Evolutionary conservation across 2,329 filamentous ascomycete genomes (phyloP).

Genomic region (Laburnicola sp.): DNA sequence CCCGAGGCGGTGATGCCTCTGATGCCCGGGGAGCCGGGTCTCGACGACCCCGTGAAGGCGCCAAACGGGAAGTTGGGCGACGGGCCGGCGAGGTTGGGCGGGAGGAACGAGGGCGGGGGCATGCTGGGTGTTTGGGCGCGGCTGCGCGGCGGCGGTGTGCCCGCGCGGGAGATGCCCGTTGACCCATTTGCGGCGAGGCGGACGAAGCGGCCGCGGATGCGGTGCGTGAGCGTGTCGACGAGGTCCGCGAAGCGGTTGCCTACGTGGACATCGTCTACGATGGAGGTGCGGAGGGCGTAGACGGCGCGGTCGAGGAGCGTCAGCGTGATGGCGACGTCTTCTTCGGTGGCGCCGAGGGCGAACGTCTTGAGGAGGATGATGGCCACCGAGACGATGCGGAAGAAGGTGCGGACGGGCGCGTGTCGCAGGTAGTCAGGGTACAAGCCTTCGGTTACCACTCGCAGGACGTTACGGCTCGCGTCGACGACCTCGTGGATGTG

Average conservation of each 20-base stretch:
- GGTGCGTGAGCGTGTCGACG: constrained; percentile 75
- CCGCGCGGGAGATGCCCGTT: constrained; percentile 44
- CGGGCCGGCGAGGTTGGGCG: constrained; percentile 16
- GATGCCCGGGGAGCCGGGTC: constrained; percentile 32
- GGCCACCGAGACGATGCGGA: constrained; percentile 81
- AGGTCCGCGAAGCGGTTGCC: constrained; percentile 83
- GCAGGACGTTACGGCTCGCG: constrained; percentile 74
- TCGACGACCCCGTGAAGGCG: constrained; percentile 21
- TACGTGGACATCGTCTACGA: constrained; percentile 83
- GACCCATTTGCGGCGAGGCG: constrained; percentile 57
- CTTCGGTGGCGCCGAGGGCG: constrained; percentile 75
- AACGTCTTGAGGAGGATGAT: constrained; percentile 87
- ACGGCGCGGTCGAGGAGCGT: constrained; percentile 75
- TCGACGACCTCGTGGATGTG: constrained; percentile 74
- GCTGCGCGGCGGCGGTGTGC: constrained; percentile 28
- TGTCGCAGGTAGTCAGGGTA: constrained; percentile 79
- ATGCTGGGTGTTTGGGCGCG: constrained; percentile 35
- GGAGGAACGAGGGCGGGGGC: constrained; percentile 30
- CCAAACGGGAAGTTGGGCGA: constrained; percentile 22
- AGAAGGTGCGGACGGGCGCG: constrained; percentile 80
- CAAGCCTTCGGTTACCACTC: constrained; percentile 75
- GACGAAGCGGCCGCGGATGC: constrained; percentile 71
- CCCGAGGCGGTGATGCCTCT: constrained; percentile 32
- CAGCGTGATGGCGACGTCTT: constrained; percentile 75
- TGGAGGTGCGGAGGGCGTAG: constrained; percentile 72